Evolutionary conservation across 208 protist species (phyloP).

Genomic region (Porcisia deanei): DNA sequence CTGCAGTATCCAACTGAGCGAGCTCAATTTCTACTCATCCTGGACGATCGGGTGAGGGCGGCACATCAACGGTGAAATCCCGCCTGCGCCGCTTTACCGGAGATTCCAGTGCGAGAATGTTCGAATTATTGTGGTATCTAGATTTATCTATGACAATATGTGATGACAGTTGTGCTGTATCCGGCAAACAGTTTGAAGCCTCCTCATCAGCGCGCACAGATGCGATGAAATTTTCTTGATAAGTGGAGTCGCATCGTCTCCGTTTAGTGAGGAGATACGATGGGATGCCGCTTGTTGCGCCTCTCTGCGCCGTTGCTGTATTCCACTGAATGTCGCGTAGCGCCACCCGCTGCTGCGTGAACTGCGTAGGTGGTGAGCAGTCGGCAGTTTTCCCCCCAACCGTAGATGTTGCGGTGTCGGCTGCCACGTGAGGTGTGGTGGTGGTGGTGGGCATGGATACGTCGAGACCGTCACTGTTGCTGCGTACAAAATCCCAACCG

Average conservation of each 20-base stretch:
- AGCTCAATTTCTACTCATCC: neutral
- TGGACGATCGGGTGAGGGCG: conserved; percentile 40
- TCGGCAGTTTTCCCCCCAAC: neutral
- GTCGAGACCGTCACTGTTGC: neutral
- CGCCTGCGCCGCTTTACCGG: conserved; percentile 37
- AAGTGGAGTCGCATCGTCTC: neutral
- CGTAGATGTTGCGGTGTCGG: neutral
- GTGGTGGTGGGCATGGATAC: neutral
- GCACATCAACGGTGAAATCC: conserved; percentile 25
- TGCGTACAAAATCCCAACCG: conserved; percentile 34
- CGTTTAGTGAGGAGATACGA: conserved; percentile 44
- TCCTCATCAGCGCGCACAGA: neutral
- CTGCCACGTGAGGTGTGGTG: neutral
- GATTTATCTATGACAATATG: conserved; percentile 12
- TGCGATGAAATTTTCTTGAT: neutral
- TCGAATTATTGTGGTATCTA: conserved; percentile 6
- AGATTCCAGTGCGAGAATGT: conserved; percentile 36
- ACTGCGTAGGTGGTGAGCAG: neutral
- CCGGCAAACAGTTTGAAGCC: neutral
- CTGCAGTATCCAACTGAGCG: neutral
- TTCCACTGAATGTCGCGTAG: conserved; percentile 32
- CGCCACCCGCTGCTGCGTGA: neutral
- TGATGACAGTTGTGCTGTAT: neutral
- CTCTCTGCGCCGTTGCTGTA: conserved; percentile 5
- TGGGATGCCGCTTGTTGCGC: conserved; percentile 29